These are phyloP conservation scores for Fusarium nanum DNA, from an alignment of 2,329 filamentous ascomycete species.

Conservation along the genomic window DNA sequence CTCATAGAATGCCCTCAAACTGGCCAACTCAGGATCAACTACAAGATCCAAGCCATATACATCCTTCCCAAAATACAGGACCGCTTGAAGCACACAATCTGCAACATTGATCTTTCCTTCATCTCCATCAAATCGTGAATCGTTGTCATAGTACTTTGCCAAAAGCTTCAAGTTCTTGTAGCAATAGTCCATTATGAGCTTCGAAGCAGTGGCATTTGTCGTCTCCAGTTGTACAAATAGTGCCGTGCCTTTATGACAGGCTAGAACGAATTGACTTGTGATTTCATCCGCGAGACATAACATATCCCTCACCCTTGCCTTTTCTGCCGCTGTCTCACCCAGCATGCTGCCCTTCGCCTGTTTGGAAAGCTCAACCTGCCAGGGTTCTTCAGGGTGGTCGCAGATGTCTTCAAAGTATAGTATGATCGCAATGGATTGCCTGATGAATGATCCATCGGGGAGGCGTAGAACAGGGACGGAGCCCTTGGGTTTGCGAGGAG, in stretches of 20 bases:
- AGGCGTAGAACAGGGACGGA: conserved; percentile 24
- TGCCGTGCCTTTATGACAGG: conserved; percentile 29
- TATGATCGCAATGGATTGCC: conserved; percentile 32
- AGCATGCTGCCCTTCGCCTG: neutral
- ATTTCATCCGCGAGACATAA: conserved; percentile 32
- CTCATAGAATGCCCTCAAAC: conserved; percentile 17
- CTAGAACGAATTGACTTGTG: conserved; percentile 19
- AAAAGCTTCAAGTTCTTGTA: conserved; percentile 19
- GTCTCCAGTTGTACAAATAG: conserved; percentile 13
- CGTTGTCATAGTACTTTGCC: conserved; percentile 19
- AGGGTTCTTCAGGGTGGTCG: conserved; percentile 4
- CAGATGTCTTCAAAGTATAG: conserved; percentile 37
- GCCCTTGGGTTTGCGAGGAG: conserved; percentile 28
- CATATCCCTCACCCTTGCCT: conserved; percentile 20
- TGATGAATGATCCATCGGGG: conserved; percentile 34
- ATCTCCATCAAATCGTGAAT: neutral
- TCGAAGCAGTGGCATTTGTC: neutral
- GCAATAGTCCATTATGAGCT: conserved; percentile 15
- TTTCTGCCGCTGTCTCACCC: conserved; percentile 14
- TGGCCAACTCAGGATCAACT: conserved; percentile 2
- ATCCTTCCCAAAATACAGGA: conserved; percentile 31
- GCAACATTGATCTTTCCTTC: conserved; percentile 4
- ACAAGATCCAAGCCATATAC: conserved; percentile 19
- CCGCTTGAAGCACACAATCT: conserved; percentile 34
- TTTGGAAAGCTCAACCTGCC: conserved; percentile 17